A percentile compares a stretch with the other conserved stretches of the same genome.
These are phyloP conservation scores for Camellia lanceoleosa DNA, from an alignment of 148 eudicot genomes.

Conservation along the genomic window DNA sequence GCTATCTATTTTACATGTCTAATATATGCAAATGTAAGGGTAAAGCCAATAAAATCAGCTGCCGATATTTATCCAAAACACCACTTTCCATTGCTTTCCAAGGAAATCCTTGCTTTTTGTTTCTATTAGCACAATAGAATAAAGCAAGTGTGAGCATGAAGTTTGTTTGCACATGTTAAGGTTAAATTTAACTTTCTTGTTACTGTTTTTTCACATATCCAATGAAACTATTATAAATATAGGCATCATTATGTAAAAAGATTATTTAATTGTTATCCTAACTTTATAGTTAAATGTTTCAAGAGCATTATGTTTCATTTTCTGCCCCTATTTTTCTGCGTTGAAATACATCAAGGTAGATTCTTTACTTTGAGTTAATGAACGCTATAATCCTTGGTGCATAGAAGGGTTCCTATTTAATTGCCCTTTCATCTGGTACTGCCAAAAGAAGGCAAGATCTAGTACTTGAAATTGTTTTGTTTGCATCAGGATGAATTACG, in stretches of 20 bases:
- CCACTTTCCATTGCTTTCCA: background rate
- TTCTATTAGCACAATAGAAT: background rate
- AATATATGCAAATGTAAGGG: too few relatives aligned
- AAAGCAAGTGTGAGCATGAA: background rate
- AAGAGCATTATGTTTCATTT: conserved; percentile 1
- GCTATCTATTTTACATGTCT: too few relatives aligned
- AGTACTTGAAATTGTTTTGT: background rate
- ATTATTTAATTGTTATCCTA: background rate
- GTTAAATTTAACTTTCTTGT: background rate
- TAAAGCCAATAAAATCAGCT: too few relatives aligned
- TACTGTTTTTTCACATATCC: background rate
- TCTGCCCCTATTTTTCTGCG: background rate
- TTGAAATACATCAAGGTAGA: background rate
- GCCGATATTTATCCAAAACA: too few relatives aligned
- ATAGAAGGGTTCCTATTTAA: conserved; percentile 10
- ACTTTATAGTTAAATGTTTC: background rate
- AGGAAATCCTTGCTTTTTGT: background rate
- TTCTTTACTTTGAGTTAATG: background rate
- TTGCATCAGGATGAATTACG: conserved; percentile 83
- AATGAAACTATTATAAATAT: background rate
- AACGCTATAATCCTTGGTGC: background rate
- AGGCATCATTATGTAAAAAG: background rate
- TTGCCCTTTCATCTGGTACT: background rate
- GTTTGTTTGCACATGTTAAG: background rate
- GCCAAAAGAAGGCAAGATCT: background rate